These are phyloP conservation scores for Rubroboletus pulcherrimus DNA, from an alignment of 768 basidiomycete species.

Conservation along the genomic window DNA sequence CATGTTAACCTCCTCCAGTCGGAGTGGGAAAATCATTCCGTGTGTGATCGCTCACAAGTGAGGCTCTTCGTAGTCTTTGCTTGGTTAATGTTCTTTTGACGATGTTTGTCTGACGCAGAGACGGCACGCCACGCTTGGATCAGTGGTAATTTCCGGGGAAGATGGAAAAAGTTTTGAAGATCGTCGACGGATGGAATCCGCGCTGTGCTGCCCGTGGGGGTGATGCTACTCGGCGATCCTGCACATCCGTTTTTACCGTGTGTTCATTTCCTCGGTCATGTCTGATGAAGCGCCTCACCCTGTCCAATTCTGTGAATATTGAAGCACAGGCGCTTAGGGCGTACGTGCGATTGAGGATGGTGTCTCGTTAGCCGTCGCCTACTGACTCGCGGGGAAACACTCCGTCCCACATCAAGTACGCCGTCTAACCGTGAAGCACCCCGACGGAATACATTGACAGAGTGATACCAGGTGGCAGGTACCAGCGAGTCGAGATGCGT, in stretches of 20 bases:
- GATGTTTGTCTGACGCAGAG: neutral
- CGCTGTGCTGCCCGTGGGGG: neutral
- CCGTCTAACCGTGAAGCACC: neutral
- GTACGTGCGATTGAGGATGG: neutral
- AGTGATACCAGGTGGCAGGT: neutral
- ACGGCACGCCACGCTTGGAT: neutral
- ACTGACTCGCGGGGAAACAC: neutral
- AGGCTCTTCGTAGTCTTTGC: neutral
- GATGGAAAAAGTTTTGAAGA: neutral
- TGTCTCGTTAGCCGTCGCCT: neutral
- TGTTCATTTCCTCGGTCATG: neutral
- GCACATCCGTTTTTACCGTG: neutral
- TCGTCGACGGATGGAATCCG: neutral
- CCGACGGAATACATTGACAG: neutral
- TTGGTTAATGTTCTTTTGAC: neutral
- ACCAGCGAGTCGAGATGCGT: neutral
- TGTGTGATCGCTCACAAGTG: neutral
- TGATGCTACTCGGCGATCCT: neutral
- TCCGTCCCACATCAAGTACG: neutral
- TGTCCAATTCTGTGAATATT: neutral
- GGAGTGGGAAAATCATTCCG: too few species aligned
- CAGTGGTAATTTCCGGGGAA: neutral
- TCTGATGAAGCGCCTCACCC: neutral
- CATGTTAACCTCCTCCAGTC: too few species aligned
- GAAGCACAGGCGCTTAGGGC: neutral